Base-by-base conservation (phyloP, 768 basidiomycete genomes). In the Pleurotus ostreatus region DNA sequence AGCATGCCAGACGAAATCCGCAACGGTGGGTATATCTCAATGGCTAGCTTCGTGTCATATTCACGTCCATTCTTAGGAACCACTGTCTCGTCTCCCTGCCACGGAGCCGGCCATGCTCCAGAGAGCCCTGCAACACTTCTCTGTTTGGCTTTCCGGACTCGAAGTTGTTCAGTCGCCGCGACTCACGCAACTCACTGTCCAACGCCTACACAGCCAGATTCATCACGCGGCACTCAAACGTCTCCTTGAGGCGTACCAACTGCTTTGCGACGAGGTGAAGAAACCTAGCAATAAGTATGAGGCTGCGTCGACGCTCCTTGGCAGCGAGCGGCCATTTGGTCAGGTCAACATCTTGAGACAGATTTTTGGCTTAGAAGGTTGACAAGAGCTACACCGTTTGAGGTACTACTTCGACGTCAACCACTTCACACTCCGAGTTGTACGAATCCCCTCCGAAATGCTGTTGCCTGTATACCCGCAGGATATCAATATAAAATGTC, bases 241-340 rank as follows among this genome's bases (percentile, higher is more conserved):
- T 11, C 73, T 98, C 58, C 87, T 82, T 2, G 70, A 68, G 26
- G 83, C 86, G 2, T 99, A 98, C 70, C 78, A 74, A 7, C 66
- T 75, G 59, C 72, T 98, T 2, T 94, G 89, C 67, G 86, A 86
- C 46, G 83, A 86, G 55, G 89, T 98, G 13, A 79, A 82, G 65
- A 83, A 81, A 54, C 80, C 84, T 41, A 80, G 82, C 68, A 92
- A 92, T 60, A 79, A 78, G 68, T 99, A 98, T 65, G 94, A 98
- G 71, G 95, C 94, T n/a, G 90, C 85, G 13, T 79, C 85, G 57
- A 94, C 94, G 18, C 67, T 96, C 56, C 70, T 96, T 39, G 89
- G 93, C 12, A 84, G 87, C 59, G 87, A 90, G 71, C 70, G 91
- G 68, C 91, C 91, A 16, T 93, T 92, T 72, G 92, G 91, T 51